Evolutionary conservation across 768 basidiomycete genomes (phyloP).

Genomic region (Cystobasidium tubakii): DNA sequence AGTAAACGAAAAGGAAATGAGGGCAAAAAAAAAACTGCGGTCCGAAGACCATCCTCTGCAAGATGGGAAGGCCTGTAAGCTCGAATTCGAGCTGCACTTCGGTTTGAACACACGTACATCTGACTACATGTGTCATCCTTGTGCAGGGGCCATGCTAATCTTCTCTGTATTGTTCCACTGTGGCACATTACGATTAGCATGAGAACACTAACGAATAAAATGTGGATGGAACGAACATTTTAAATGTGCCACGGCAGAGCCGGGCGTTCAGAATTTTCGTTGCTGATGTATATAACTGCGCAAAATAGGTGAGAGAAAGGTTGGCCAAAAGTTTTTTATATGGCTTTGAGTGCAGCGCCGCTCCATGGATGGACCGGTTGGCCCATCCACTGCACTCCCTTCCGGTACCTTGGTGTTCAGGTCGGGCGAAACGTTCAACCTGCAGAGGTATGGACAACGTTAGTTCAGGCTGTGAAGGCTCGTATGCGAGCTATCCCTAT

Average conservation of each 20-base stretch:
- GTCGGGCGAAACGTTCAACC: no score
- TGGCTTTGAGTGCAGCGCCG: no score
- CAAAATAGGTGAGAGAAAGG: no score
- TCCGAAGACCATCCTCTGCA: slow-evolving; percentile 28
- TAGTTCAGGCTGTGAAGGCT: no score
- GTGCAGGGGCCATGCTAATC: slow-evolving; percentile 99
- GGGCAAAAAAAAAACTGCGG: slow-evolving; percentile 16
- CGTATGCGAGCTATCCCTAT: no score
- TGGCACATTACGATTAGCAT: slow-evolving; percentile 78
- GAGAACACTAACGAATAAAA: not conserved
- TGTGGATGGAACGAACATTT: not conserved
- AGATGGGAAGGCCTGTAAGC: not conserved
- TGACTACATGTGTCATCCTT: slow-evolving; percentile 80
- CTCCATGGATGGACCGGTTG: no score
- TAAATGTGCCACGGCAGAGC: slow-evolving; percentile 16
- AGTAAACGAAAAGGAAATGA: not conserved
- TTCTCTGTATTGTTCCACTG: slow-evolving; percentile 56
- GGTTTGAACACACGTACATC: not conserved
- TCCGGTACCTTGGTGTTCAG: no score
- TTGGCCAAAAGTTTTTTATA: no score
- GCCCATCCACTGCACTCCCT: no score
- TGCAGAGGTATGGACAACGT: no score
- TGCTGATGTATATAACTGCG: no score
- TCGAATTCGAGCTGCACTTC: slow-evolving; percentile 16
- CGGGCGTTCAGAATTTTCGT: not conserved